Evolutionary conservation across 148 eudicot species (phyloP).

Genomic region (Persicaria tinctoria): DNA sequence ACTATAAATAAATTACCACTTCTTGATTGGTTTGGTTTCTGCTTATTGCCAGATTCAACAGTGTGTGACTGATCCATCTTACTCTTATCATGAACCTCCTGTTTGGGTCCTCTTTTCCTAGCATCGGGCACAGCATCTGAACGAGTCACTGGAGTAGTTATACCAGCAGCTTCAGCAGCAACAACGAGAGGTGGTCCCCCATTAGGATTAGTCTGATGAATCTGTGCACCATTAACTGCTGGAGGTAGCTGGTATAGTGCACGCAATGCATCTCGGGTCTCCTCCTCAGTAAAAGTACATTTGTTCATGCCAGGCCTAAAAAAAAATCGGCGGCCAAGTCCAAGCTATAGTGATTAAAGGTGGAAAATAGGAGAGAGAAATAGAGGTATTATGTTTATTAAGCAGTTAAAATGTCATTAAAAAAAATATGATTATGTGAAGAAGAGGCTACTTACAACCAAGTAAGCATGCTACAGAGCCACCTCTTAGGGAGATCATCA

Average conservation of each 20-base stretch:
- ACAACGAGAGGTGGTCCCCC: slow-evolving; percentile 18
- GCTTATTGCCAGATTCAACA: slow-evolving; percentile 18
- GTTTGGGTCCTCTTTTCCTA: slow-evolving; percentile 12
- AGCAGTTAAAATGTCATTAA: background rate
- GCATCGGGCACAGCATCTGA: slow-evolving; percentile 13
- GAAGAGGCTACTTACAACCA: slow-evolving; percentile 80
- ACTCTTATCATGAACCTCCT: slow-evolving; percentile 19
- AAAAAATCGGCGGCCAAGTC: background rate
- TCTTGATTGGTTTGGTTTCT: slow-evolving; percentile 18
- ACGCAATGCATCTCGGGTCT: slow-evolving; percentile 47
- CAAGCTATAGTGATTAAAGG: background rate
- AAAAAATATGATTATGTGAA: background rate
- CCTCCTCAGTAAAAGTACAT: slow-evolving; percentile 65
- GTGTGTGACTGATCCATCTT: slow-evolving; percentile 22
- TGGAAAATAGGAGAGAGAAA: background rate
- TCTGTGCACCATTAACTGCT: slow-evolving; percentile 14
- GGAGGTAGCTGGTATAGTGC: slow-evolving; percentile 21
- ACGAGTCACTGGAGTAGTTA: slow-evolving; percentile 2
- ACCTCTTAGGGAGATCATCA: slow-evolving; percentile 53
- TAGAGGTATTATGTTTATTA: background rate
- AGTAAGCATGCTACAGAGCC: slow-evolving; percentile 75
- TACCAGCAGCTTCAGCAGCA: slow-evolving; percentile 2
- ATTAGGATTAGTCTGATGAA: slow-evolving; percentile 18
- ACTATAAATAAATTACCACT: background rate
- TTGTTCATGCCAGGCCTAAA: slow-evolving; percentile 81